Evolutionary conservation across 169 alveolate genomes (phyloP), one percentile per base, ranked within the genome.

Genomic region (Plasmodium vinckei): DNA sequence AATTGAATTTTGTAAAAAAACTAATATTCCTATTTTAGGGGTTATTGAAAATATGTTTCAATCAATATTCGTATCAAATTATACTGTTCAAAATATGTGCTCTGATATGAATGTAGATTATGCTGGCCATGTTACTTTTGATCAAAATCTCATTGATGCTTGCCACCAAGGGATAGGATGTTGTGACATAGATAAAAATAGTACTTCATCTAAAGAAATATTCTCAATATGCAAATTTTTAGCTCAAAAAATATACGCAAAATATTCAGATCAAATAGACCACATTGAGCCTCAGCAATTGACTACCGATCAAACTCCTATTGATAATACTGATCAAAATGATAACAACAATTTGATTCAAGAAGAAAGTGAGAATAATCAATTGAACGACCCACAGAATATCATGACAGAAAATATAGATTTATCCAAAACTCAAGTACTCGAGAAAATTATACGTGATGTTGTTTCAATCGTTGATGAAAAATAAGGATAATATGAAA

Each of bases 1-100:
- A 25, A 94, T 94, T 4, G 87, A 86, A 75, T 92, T 94, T 60
- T 94, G 95, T 89, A 92, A 92, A 54, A 97, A 96, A 79, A 98
- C 98, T 17, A 95, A 93, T 44, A 82, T 97, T 49, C 94, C 92
- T 6, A 96, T 99, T 9, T 57, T 97, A n/a, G 99, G 99, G 7
- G 98, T 99, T 25, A 97, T 98, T 21, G 99, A 99, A 91, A 99
- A 99, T 94, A 99, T 99, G 99, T 89, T 96, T 46, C 86, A 79
- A 51, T 92, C 97, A 21, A 72, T 95, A n/a, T 93, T 95, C 69
- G 93, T 67, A 17, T 67, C 91, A 7, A 51, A 86, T 13, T 63
- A 63, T 17, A 92, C 93, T 0, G 95, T 93, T 15, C 88, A 93
- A 23, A 72, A 90, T 73, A 92, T 92, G 96, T 91, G 95, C 42